Base-by-base conservation (phyloP, 306 rosid genomes). In the Corylus avellana region DNA sequence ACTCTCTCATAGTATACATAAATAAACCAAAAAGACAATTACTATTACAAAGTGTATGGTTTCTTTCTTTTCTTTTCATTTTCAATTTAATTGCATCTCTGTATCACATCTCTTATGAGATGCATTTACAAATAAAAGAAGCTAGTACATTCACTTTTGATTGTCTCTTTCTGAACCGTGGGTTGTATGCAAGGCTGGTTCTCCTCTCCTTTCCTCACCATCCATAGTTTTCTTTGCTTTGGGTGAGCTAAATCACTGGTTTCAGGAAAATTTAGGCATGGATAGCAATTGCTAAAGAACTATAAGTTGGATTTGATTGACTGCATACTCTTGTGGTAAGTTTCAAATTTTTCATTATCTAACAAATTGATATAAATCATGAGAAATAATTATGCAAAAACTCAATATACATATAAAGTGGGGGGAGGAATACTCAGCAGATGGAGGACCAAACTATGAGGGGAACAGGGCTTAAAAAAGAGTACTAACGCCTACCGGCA, bases 41-140 rank as follows among this genome's bases (percentile, higher is more conserved):
- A 35, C 14, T 72, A 64, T 75, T 73, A 69, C 51, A 48, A 74
- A 17, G 61, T 2, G 8, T 68, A 62, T 56, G 49, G 13, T 37
- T 68, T 51, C 58, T 78, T 61, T 64, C 18, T 63, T 29, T 44
- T 32, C 61, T 53, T 29, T 20, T 4, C 47, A 51, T 63, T 57
- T 27, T 59, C 20, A 27, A 71, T 77, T 69, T 44, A 75, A 66
- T 35, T 69, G 25, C 57, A 67, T 75, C 68, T 69, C 70, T 56
- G 62, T 55, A n/a, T 2, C 7, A 10, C 7, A 14, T 25, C 42
- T 17, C 27, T 39, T 4, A 42, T 22, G 54, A 42, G 49, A 55
- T 73, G 8, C 22, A 72, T 62, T 64, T 78, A 72, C 50, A 1
- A 56, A 77, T 66, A 73, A 83, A 74, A 76, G 72, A 76, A 63